Base-by-base conservation (phyloP, 768 basidiomycete genomes). In the Termitomyces eurrhizus region DNA sequence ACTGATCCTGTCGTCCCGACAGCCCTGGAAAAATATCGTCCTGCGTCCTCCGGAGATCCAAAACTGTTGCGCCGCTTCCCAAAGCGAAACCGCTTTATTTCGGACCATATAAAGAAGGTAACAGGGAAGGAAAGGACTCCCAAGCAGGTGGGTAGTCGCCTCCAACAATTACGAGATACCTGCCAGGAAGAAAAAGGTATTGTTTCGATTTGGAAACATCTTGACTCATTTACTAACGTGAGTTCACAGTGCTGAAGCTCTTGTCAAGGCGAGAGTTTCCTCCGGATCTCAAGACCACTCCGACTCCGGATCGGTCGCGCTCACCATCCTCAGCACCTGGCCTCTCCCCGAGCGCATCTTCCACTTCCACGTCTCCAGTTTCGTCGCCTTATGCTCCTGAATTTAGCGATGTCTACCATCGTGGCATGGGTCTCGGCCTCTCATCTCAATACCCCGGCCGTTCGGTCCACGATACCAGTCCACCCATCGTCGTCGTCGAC, bases 141-240 rank as follows among this genome's bases (percentile, higher is more conserved):
- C 24, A 88, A 88, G 69, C 87, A 88, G 69, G 86, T 89, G 53
- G 86, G 87, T 37, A 86, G 84, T 67, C 81, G 87, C 49, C 75
- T 89, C 46, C 87, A 89, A 66, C 87, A 88, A 65, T 75, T 89
- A 50, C 75, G 85, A 62, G 86, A 89, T 67, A 85, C 85, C 4
- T 77, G 82, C 65, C 74, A 77, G 50, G 85, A 86, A 60, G 77
- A 78, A 62, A 71, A 79, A 63, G 77, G 87, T 89, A 62, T 70
- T 83, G 78, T 39, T 50, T 56, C 13, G 6, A 45, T 52, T 24
- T 33, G 33, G 39, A 26, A n/a, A 24, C 36, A 14, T 14, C 26
- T n/a, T 51, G 32, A 12, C 33, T 41, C 2, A 52, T 37, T 44
- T 32, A 45, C 39, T 21, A 35, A 9, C 11, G 11, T 32, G 26